Base-by-base conservation (phyloP, 169 alveolate genomes). In the Condylostoma magnum region DNA sequence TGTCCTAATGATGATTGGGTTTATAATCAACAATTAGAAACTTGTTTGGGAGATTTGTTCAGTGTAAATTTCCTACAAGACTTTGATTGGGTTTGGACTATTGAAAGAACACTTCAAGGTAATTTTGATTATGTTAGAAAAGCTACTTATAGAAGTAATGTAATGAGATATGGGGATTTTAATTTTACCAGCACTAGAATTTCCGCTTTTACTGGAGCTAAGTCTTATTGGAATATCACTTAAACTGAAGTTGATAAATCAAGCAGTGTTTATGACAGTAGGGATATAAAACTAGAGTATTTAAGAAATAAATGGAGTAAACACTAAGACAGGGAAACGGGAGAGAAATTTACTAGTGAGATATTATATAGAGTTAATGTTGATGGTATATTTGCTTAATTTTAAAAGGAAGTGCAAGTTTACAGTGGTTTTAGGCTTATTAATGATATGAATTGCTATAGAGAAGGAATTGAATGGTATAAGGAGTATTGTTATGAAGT, bases 21-120 rank as follows among this genome's bases (percentile, higher is more conserved):
- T 20, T 56, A 84, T 33, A 94, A 94, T 28, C 57, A 77, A 51
- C 66, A 71, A 31, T 48, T 91, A 52, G 91, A 89, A 2, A 66
- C 93, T 25, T 91, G 96, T 82, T 66, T 91, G 28, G 95, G 96
- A 12, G 95, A 90, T 75, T 75, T 78, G 36, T 90, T 80, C 77
- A 71, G 89, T 31, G 80, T 81, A 5, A 79, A 74, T 44, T 91
- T 90, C 88, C 81, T 91, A 90, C 93, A 91, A 82, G 79, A 92
- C 54, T 47, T 86, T 28, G 95, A 92, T 44, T 69, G 71, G n/a
- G 75, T 58, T 20, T 76, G 82, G 44, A 68, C 76, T 36, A 58
- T 70, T 31, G 34, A 53, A 22, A 80, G 76, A 38, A 82, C 94
- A 34, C 69, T 92, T 6, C 82, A 82, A 27, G 66, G 85, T 44